Conservation (phyloP, 163 green algal species). For the Volvox carteri region DNA sequence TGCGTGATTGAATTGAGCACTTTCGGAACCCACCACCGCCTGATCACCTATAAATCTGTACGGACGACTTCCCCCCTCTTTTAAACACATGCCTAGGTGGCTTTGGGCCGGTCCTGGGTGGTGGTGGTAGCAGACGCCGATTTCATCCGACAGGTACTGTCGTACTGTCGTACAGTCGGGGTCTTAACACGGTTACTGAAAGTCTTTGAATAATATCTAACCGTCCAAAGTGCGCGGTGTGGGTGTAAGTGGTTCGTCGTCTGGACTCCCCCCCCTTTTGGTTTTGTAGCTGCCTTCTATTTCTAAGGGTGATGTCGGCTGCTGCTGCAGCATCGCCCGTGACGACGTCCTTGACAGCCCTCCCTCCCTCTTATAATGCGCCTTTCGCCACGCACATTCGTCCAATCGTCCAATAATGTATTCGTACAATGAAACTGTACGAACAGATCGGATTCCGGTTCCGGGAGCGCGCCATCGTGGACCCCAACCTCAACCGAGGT, state of each 20-base stretch:
- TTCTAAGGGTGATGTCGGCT: background rate
- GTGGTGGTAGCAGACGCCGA: conserved; percentile 58
- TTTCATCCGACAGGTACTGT: conserved; percentile 21
- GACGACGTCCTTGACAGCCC: no score
- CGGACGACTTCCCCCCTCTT: background rate
- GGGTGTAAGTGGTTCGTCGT: background rate
- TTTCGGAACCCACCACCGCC: background rate
- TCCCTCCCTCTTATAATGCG: background rate
- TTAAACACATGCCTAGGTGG: conserved; percentile 12
- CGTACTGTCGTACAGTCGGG: background rate
- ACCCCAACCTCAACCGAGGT: background rate
- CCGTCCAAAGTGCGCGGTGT: background rate
- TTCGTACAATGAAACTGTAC: no score
- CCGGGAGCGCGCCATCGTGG: conserved; percentile 38
- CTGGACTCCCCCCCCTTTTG: background rate
- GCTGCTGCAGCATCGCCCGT: no score
- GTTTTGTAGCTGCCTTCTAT: background rate
- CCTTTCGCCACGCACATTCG: background rate
- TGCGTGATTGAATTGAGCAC: background rate
- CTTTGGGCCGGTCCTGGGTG: conserved; percentile 28
- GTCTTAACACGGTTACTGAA: background rate
- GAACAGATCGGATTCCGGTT: conserved; percentile 39
- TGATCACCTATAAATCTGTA: background rate
- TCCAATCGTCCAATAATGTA: no score
- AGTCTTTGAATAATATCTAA: background rate